phyloP scores from a whole-genome alignment of 2,329 filamentous ascomycete species.

The Hypoxylon sp. region DNA sequence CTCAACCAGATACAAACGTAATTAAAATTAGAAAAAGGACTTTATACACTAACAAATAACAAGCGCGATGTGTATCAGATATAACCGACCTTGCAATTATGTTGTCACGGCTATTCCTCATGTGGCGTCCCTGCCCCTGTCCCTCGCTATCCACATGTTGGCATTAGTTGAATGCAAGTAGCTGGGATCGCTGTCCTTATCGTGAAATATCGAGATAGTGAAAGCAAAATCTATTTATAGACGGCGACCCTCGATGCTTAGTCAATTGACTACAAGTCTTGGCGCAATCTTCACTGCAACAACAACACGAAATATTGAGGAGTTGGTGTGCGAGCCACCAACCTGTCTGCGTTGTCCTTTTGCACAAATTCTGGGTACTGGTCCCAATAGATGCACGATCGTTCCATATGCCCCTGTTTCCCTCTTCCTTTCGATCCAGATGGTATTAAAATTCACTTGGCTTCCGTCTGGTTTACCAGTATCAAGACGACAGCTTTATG shows the following conservation, averaged over 20 bases:
- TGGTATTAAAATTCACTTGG: conserved; percentile 1
- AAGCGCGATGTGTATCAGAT: neutral
- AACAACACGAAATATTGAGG: conserved; percentile 19
- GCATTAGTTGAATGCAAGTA: neutral
- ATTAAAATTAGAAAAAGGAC: neutral
- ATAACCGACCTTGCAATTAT: neutral
- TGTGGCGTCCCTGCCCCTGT: neutral
- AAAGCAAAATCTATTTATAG: conserved; percentile 40
- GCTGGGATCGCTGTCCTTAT: neutral
- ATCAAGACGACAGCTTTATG: conserved; percentile 12
- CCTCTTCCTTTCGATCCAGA: neutral
- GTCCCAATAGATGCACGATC: neutral
- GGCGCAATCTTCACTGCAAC: conserved; percentile 33
- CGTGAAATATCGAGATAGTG: conserved; percentile 7
- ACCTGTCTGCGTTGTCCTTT: conserved; percentile 16
- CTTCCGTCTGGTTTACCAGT: neutral
- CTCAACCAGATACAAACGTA: neutral
- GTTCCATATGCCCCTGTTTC: neutral
- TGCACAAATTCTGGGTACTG: conserved; percentile 1
- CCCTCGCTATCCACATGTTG: neutral
- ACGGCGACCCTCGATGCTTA: conserved; percentile 34
- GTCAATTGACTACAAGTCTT: conserved; percentile 35
- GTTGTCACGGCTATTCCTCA: neutral
- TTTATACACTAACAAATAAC: neutral
- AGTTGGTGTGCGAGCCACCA: conserved; percentile 8